Percentiles rank a stretch among this genome's conserved stretches.
phyloP scores from a whole-genome alignment of 345 rosid genomes.

The Viola odorata region DNA sequence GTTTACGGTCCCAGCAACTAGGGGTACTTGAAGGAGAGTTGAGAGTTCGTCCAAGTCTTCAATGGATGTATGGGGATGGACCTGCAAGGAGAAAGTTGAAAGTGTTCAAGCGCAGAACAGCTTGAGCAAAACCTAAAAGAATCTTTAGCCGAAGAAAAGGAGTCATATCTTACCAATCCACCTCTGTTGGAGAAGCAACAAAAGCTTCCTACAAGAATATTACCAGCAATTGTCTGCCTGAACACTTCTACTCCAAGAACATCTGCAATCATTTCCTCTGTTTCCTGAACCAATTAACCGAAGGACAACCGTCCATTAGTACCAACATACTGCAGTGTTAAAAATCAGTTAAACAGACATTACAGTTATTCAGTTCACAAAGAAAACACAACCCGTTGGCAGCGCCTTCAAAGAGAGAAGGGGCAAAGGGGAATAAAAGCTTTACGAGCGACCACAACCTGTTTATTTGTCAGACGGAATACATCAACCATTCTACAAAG shows the following conservation, averaged over 20 bases:
- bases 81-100: slow-evolving; percentile 36
- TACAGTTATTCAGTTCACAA: too few species aligned
- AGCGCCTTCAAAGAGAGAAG: too few species aligned
- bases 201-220: slow-evolving; percentile 89
- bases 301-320: neutral
- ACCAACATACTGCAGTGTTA: too few species aligned
- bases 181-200: slow-evolving; percentile 84
- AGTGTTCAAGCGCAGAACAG: neutral
- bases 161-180: slow-evolving; percentile 57
- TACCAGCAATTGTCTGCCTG: slow-evolving; percentile 91
- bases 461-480: too few species aligned
- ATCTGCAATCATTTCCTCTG: slow-evolving; percentile 88
- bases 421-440: too few species aligned
- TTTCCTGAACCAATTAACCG: slow-evolving; percentile 22
- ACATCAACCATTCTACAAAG: too few species aligned
- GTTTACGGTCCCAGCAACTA: slow-evolving; percentile 71
- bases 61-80: slow-evolving; percentile 85
- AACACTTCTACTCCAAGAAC: slow-evolving; percentile 97
- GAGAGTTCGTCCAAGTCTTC: slow-evolving; percentile 96
- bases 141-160: neutral
- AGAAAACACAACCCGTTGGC: too few species aligned
- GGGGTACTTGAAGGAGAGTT: slow-evolving; percentile 67
- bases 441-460: too few species aligned
- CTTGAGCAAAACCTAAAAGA: neutral
- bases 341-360: too few species aligned